Conservation (phyloP, 23 red algal genomes). For the Gracilaria caudata region DNA sequence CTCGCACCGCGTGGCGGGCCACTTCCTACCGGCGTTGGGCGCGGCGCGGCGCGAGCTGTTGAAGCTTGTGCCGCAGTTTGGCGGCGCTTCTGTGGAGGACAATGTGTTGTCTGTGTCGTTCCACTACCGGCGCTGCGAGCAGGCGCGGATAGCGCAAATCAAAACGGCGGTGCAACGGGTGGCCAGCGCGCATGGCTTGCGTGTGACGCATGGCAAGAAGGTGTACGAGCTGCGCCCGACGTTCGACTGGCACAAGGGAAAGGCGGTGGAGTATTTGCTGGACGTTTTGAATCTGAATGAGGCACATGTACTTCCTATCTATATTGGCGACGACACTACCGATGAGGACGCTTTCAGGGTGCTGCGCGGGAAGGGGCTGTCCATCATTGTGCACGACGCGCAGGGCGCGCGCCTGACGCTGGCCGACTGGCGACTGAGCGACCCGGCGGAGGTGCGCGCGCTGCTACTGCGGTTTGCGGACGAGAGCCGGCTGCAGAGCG, state of each 20-base stretch:
- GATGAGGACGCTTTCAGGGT: constrained; percentile 90
- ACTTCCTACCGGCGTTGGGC: constrained; percentile 54
- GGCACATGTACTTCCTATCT: constrained; percentile 84
- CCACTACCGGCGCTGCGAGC: constrained; percentile 75
- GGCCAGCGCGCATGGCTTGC: constrained; percentile 67
- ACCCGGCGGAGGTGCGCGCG: constrained; percentile 63
- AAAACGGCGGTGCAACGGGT: constrained; percentile 2
- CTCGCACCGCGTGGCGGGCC: constrained; percentile 54
- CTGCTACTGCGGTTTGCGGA: constrained; percentile 69
- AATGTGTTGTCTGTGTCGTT: constrained; percentile 81
- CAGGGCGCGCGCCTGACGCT: constrained; percentile 20
- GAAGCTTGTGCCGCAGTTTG: not conserved
- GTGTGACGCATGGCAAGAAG: constrained; percentile 70
- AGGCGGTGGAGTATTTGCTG: constrained; percentile 86
- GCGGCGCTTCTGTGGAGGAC: constrained; percentile 77
- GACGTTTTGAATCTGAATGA: constrained; percentile 53
- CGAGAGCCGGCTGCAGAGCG: not conserved
- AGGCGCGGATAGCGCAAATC: not conserved
- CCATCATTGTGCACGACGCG: constrained; percentile 54
- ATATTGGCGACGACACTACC: constrained; percentile 93
- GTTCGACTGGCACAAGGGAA: constrained; percentile 92
- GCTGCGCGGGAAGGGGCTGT: constrained; percentile 51
- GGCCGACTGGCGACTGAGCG: constrained; percentile 57
- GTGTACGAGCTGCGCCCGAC: constrained; percentile 89
- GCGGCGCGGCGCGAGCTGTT: constrained; percentile 45